phyloP scores from a whole-genome alignment of 2,329 filamentous ascomycete species.

The Fusarium paranaense region DNA sequence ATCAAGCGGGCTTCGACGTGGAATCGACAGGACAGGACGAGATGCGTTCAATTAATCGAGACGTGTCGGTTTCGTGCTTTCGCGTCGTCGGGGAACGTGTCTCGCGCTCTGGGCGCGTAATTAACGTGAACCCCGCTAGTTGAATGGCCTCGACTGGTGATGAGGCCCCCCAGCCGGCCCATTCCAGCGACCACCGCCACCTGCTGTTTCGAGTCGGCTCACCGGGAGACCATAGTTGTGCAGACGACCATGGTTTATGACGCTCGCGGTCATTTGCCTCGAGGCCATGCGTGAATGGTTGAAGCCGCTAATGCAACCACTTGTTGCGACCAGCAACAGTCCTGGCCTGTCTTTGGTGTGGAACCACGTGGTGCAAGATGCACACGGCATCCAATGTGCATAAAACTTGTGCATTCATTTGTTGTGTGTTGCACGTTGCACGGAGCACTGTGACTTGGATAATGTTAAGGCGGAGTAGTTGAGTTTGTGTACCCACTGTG shows the following conservation, averaged over 20 bases:
- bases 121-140: conserved; percentile 30
- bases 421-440: neutral
- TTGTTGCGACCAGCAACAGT: conserved; percentile 23
- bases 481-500: neutral
- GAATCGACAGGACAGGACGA: neutral
- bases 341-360: conserved; percentile 19
- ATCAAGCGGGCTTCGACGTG: conserved; percentile 13
- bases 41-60: conserved; percentile 50
- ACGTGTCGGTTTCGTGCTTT: conserved; percentile 61
- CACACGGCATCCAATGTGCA: neutral
- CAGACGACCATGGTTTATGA: neutral
- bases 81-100: conserved; percentile 49
- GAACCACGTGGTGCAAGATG: conserved; percentile 19
- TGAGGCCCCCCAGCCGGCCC: conserved; percentile 20
- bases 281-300: conserved; percentile 14
- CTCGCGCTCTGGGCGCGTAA: conserved; percentile 41
- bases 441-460: neutral
- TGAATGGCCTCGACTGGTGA: neutral
- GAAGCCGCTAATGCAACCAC: conserved; percentile 41
- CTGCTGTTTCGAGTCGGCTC: conserved; percentile 18
- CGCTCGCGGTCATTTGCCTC: conserved; percentile 19
- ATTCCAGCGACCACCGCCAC: conserved; percentile 8
- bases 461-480: neutral
- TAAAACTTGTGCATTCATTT: neutral
- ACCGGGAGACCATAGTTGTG: conserved; percentile 7